Conservation (phyloP, 805 yeast species). For the Kuraishia molischiana region DNA sequence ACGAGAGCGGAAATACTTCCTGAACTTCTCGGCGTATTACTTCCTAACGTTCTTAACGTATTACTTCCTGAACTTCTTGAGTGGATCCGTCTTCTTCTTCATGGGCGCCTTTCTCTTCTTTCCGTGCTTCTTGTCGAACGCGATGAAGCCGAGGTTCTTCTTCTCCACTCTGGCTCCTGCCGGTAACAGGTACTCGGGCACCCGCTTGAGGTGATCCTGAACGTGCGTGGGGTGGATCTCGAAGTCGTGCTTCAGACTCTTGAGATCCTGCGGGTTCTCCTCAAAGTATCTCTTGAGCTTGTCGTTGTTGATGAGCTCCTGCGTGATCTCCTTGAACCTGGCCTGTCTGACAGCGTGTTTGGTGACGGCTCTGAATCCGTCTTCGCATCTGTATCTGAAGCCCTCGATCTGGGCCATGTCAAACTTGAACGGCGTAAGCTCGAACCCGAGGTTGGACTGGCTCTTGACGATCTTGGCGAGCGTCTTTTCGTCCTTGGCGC, state of each 20-base stretch:
- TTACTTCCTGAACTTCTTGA: slow-evolving; percentile 29
- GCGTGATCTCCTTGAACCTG: slow-evolving; percentile 77
- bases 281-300: slow-evolving; percentile 91
- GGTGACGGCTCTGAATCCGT: slow-evolving; percentile 93
- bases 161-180: slow-evolving; percentile 54
- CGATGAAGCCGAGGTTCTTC: slow-evolving; percentile 59
- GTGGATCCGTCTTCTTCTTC: slow-evolving; percentile 38
- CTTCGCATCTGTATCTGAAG: slow-evolving; percentile 93
- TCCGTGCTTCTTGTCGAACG: slow-evolving; percentile 46
- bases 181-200: slow-evolving; percentile 87
- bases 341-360: slow-evolving; percentile 87
- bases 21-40: no score
- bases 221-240: slow-evolving; percentile 76
- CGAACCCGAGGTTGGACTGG: slow-evolving; percentile 65
- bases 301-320: slow-evolving; percentile 80
- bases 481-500: slow-evolving; percentile 82
- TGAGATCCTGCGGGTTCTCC: slow-evolving; percentile 92
- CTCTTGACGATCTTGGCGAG: slow-evolving; percentile 66
- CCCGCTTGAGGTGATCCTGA: slow-evolving; percentile 80
- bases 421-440: slow-evolving; percentile 79
- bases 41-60: no score
- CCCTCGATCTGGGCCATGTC: slow-evolving; percentile 90
- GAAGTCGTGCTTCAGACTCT: slow-evolving; percentile 83
- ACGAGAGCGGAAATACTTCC: no score
- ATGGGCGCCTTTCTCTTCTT: slow-evolving; percentile 21